phyloP scores from a whole-genome alignment of 2,329 filamentous ascomycete genomes.

The Beauveria scarabaeidicola region DNA sequence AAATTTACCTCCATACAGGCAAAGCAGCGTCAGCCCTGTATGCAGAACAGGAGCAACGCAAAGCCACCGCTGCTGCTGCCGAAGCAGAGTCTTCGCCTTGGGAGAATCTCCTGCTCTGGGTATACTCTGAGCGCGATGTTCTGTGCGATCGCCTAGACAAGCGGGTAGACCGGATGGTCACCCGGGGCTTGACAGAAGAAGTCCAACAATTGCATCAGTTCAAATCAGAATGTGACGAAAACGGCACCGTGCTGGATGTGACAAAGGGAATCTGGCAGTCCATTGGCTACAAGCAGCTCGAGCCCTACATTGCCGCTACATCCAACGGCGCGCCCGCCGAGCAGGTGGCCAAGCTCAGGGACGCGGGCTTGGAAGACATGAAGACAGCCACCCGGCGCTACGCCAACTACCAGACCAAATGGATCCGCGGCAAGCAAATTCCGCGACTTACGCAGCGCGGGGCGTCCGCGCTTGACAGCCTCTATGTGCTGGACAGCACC shows the following conservation, averaged over 20 bases:
- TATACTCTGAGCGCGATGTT: slow-evolving; percentile 62
- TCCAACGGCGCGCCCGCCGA: slow-evolving; percentile 21
- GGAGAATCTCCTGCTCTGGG: slow-evolving; percentile 73
- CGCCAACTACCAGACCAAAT: slow-evolving; percentile 72
- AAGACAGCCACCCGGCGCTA: slow-evolving; percentile 83
- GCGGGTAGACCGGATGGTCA: slow-evolving; percentile 79
- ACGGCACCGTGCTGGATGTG: slow-evolving; percentile 54
- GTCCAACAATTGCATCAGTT: slow-evolving; percentile 37
- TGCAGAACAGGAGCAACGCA: slow-evolving; percentile 56
- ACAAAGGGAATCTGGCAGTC: slow-evolving; percentile 90
- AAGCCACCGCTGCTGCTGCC: slow-evolving; percentile 20
- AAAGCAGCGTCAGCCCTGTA: slow-evolving; percentile 80
- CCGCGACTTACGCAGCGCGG: slow-evolving; percentile 53
- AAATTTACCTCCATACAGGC: slow-evolving; percentile 82
- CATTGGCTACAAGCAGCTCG: slow-evolving; percentile 91
- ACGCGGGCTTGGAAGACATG: slow-evolving; percentile 60
- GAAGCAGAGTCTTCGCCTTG: slow-evolving; percentile 25
- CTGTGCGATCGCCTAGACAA: slow-evolving; percentile 63
- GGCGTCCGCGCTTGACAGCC: slow-evolving; percentile 39
- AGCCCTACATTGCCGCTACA: slow-evolving; percentile 53
- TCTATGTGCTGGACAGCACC: slow-evolving; percentile 79
- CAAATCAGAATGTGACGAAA: slow-evolving; percentile 24
- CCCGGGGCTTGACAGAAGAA: slow-evolving; percentile 42
- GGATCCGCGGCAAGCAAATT: slow-evolving; percentile 78
- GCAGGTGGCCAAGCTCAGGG: slow-evolving; percentile 47